Evolutionary conservation across 2,329 filamentous ascomycete genomes (phyloP).

Genomic region (Curvularia eragrostidis): DNA sequence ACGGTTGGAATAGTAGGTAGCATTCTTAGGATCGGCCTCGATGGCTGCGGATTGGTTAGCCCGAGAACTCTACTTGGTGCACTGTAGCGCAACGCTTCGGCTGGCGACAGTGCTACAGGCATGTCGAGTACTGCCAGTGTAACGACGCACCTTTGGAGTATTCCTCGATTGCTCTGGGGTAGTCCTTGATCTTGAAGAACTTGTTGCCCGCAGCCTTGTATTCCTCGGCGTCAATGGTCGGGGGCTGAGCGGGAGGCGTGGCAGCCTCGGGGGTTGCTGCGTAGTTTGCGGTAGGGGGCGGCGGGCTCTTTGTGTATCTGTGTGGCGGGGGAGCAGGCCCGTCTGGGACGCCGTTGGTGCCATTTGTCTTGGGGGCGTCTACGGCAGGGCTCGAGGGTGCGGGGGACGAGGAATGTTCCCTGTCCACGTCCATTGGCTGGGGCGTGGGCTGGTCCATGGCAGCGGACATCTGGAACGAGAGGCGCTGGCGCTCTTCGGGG

Average conservation of each 20-base stretch:
- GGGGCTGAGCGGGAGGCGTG: conserved; percentile 50
- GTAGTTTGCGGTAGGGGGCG: conserved; percentile 50
- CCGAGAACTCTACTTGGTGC: conserved; percentile 15
- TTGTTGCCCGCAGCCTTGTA: conserved; percentile 96
- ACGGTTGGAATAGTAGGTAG: conserved; percentile 93
- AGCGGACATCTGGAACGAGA: conserved; percentile 71
- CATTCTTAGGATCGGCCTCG: conserved; percentile 81
- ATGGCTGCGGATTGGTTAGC: conserved; percentile 68
- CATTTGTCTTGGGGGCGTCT: conserved; percentile 59
- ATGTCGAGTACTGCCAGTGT: conserved; percentile 8
- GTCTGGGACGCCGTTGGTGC: conserved; percentile 54
- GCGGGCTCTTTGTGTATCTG: conserved; percentile 60
- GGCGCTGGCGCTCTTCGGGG: conserved; percentile 82
- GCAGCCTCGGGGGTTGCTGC: conserved; percentile 48
- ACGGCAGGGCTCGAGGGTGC: conserved; percentile 57
- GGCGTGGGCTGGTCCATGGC: conserved; percentile 60
- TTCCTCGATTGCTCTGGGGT: conserved; percentile 83
- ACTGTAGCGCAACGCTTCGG: background rate
- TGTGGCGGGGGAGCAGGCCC: conserved; percentile 75
- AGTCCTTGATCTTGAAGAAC: conserved; percentile 95
- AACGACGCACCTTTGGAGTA: conserved; percentile 84
- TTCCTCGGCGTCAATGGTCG: conserved; percentile 80
- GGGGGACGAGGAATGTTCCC: conserved; percentile 65
- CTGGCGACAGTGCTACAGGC: conserved; percentile 17
- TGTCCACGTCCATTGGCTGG: conserved; percentile 79